phyloP scores from a whole-genome alignment of 768 basidiomycete genomes.

The Tulasnella sp. region DNA sequence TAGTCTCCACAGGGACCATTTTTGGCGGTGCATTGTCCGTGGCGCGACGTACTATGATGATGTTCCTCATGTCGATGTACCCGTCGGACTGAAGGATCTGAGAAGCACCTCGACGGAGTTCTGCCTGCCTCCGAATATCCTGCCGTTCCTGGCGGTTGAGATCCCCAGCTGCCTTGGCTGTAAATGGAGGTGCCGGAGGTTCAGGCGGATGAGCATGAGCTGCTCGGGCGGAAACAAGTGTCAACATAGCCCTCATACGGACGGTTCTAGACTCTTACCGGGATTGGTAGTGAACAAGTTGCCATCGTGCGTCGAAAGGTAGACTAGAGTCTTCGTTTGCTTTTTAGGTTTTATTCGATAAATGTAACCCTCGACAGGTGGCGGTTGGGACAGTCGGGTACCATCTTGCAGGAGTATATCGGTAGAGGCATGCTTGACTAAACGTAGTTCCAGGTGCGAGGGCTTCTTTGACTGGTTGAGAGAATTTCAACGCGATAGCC shows the following conservation, averaged over 20 bases:
- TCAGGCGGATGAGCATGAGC: constrained; percentile 51
- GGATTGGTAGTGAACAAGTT: constrained; percentile 50
- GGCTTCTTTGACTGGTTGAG: constrained; percentile 19
- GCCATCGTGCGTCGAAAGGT: constrained; percentile 61
- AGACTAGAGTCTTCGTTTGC: constrained; percentile 38
- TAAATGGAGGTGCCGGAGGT: constrained; percentile 43
- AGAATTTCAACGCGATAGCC: neutral
- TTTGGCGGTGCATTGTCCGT: constrained; percentile 35
- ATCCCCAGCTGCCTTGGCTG: constrained; percentile 22
- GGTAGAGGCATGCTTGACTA: constrained; percentile 54
- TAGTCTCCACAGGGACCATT: neutral
- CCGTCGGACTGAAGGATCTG: constrained; percentile 57
- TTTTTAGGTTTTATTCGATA: constrained; percentile 52
- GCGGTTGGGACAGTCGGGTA: constrained; percentile 53
- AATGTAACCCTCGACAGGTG: constrained; percentile 76
- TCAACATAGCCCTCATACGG: neutral
- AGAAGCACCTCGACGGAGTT: constrained; percentile 47
- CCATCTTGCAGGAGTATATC: constrained; percentile 34
- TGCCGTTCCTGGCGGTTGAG: constrained; percentile 5
- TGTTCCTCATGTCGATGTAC: constrained; percentile 57
- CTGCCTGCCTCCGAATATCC: constrained; percentile 26
- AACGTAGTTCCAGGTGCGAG: constrained; percentile 59
- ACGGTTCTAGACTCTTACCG: neutral
- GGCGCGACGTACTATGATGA: constrained; percentile 52
- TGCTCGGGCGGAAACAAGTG: neutral